Evolutionary conservation across 345 rosid species (phyloP).

Genomic region (Mercurialis annua): DNA sequence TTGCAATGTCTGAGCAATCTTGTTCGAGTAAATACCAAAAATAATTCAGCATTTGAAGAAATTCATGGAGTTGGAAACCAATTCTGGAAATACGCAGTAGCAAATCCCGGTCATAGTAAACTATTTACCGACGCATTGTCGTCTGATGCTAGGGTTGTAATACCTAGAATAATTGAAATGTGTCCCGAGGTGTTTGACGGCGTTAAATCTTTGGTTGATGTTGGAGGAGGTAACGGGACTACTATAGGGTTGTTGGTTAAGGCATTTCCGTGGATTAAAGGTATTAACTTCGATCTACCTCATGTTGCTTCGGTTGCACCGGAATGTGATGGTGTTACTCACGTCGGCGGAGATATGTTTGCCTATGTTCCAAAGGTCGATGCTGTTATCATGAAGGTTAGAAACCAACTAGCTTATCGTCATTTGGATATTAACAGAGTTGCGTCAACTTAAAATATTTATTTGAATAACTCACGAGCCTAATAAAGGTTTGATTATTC

Average conservation of each 20-base stretch:
- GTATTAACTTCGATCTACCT: slow-evolving; percentile 73
- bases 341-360: slow-evolving; percentile 16
- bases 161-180: slow-evolving; percentile 32
- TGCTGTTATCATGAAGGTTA: too few relatives aligned
- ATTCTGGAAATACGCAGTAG: slow-evolving; percentile 41
- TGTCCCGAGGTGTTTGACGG: slow-evolving; percentile 58
- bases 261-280: slow-evolving; percentile 54
- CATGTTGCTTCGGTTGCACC: slow-evolving; percentile 50
- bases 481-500: too few relatives aligned
- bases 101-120: slow-evolving; percentile 33
- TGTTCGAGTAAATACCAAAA: slow-evolving; percentile 17
- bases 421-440: too few relatives aligned
- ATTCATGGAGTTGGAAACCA: slow-evolving; percentile 54
- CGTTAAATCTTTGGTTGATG: slow-evolving; percentile 55
- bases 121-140: slow-evolving; percentile 65
- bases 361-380: neutral
- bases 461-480: too few relatives aligned
- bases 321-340: neutral
- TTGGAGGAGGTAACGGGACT: slow-evolving; percentile 70
- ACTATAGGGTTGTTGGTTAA: slow-evolving; percentile 43
- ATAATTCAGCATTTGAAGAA: slow-evolving; percentile 34
- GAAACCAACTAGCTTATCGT: too few relatives aligned
- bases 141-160: slow-evolving; percentile 37
- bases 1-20: slow-evolving; percentile 50
- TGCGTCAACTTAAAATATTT: too few relatives aligned